phyloP scores from a whole-genome alignment of 2,329 filamentous ascomycete genomes.

The Colletotrichum godetiae region DNA sequence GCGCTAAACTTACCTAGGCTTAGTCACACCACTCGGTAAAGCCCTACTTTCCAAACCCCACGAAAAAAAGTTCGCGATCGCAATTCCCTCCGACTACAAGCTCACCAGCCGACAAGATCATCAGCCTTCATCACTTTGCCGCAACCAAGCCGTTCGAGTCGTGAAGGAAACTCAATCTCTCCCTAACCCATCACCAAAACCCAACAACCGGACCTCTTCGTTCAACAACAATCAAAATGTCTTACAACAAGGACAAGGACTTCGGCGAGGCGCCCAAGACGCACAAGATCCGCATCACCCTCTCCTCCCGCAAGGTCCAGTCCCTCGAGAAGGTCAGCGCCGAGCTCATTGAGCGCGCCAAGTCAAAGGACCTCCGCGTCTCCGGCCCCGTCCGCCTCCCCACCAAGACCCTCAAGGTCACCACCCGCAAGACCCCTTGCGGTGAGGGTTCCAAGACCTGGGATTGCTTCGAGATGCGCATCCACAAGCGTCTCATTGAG shows the following conservation, averaged over 20 bases:
- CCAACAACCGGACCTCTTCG: neutral
- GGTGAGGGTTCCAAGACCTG: slow-evolving; percentile 99
- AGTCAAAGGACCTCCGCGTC: slow-evolving; percentile 97
- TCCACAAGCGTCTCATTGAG: slow-evolving; percentile 98
- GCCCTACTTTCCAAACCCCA: slow-evolving; percentile 36
- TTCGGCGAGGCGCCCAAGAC: slow-evolving; percentile 92
- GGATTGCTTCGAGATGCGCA: slow-evolving; percentile 99
- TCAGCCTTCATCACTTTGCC: slow-evolving; percentile 82
- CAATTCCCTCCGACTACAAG: slow-evolving; percentile 3
- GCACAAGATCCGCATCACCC: slow-evolving; percentile 92
- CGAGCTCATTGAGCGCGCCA: slow-evolving; percentile 98
- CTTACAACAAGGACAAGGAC: slow-evolving; percentile 98
- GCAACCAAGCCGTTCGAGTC: slow-evolving; percentile 82
- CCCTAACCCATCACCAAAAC: slow-evolving; percentile 30
- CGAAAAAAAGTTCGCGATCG: slow-evolving; percentile 38
- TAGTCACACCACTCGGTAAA: slow-evolving; percentile 16
- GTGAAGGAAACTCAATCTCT: slow-evolving; percentile 68
- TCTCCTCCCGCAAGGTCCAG: slow-evolving; percentile 89
- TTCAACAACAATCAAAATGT: slow-evolving; percentile 71
- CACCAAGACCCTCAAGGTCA: slow-evolving; percentile 96
- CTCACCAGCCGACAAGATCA: slow-evolving; percentile 39
- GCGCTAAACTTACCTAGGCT: neutral
- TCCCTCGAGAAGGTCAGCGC: slow-evolving; percentile 98
- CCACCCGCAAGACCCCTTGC: slow-evolving; percentile 97
- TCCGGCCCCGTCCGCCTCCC: slow-evolving; percentile 92